Base-by-base conservation (phyloP, 257 asterid species). In the Nicotiana tabacum region DNA sequence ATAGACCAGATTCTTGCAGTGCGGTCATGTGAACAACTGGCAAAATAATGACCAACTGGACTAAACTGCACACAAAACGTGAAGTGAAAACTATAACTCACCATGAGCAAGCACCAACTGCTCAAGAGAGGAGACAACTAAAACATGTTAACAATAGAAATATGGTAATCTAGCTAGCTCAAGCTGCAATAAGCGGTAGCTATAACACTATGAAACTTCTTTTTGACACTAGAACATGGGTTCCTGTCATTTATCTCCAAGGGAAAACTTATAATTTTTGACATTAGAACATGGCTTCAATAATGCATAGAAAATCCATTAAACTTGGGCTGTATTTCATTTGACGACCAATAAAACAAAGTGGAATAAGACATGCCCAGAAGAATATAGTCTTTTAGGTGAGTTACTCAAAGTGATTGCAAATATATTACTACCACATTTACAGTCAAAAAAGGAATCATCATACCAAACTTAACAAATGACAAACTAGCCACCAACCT, bases 11-110 rank as follows among this genome's bases (percentile, higher is more conserved):
- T 92, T 91, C 97, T 90, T 85, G 98, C 97, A 2, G 98, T 96
- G 65, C 99, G 95, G 85, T 96, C 99, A 86, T 96, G 99, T 58
- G 99, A 96, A 86, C 98, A 92, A 84, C 99, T 96, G 82, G 99
- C 99, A 87, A 96, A 96, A 90, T 96, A 96, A 90, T 96, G 98
- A 81, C 99, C 98, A 51, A 89, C 83, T 48, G 99, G 98, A 87
- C 99, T 94, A 90, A 93, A 96, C 98, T 96, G 99, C 95, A 91
- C 58, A 33, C 82, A 83, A 37, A 55, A 27, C 27, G 51, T 60
- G 32, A 66, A 72, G n/a, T 17, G 43, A 27, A 66, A 78, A 68
- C 64, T 55, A 61, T 9, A 35, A 16, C 37, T 72, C 16, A 74
- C 46, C 64, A 74, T 74, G 80, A 74, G 16, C 24, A 8, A 74